Evolutionary conservation across 176 grass and related monocot species (phyloP).

Genomic region (Carex parvula): DNA sequence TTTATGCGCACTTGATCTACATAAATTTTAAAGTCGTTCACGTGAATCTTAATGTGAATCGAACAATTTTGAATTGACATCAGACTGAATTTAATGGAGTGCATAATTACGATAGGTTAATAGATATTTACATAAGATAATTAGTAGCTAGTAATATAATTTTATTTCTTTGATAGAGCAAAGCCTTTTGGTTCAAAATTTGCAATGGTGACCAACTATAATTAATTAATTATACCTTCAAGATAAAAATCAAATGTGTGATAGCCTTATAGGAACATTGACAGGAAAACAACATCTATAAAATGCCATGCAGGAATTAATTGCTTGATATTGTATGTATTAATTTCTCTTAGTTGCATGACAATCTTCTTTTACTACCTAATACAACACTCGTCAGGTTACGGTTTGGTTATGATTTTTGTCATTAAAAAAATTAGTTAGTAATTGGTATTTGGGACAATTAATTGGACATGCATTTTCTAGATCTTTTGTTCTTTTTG

Average conservation of each 20-base stretch:
- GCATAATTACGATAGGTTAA: not conserved
- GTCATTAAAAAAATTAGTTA: not conserved
- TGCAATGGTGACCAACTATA: not conserved
- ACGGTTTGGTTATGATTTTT: not conserved
- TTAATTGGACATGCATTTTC: not conserved
- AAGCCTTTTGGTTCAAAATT: not conserved
- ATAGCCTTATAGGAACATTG: no score
- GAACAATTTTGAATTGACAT: no score
- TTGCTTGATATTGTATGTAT: no score
- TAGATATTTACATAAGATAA: not conserved
- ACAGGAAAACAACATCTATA: not conserved
- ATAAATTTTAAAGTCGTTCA: no score
- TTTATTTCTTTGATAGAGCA: not conserved
- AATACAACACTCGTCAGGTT: not conserved
- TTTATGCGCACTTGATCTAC: no score
- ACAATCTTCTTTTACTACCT: not conserved
- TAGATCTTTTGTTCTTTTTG: not conserved
- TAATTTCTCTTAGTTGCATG: not conserved
- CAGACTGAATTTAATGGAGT: not conserved
- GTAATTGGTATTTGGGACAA: not conserved
- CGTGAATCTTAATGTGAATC: no score
- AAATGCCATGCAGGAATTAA: not conserved
- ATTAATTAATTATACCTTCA: not conserved
- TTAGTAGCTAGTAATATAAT: not conserved
- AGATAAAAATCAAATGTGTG: no score